phyloP scores from a whole-genome alignment of 495 filamentous ascomycete genomes.

The Tirmania nivea region DNA sequence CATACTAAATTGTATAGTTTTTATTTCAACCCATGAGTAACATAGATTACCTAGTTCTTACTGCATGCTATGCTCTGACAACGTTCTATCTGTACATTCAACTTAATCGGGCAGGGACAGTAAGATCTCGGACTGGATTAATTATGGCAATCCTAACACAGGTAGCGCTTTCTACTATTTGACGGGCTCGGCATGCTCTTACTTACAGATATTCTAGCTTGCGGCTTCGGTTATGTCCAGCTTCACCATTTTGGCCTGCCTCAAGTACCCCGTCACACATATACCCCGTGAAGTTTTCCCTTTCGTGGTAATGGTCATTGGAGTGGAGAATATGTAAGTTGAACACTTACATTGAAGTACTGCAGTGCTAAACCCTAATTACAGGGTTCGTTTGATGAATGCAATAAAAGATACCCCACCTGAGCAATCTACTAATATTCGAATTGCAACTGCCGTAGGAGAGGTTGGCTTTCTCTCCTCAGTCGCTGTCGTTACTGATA shows the following conservation, averaged over 20 bases:
- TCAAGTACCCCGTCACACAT: slow-evolving; percentile 38
- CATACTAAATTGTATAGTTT: slow-evolving; percentile 42
- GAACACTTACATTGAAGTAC: background rate
- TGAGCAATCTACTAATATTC: slow-evolving; percentile 32
- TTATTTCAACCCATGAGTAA: slow-evolving; percentile 43
- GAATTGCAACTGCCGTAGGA: slow-evolving; percentile 45
- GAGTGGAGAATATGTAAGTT: slow-evolving; percentile 41
- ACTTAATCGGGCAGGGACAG: slow-evolving; percentile 37
- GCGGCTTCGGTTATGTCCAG: slow-evolving; percentile 42
- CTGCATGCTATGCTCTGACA: slow-evolving; percentile 36
- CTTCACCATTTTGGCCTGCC: slow-evolving; percentile 39
- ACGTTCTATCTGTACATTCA: slow-evolving; percentile 34
- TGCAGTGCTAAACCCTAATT: background rate
- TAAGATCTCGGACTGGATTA: slow-evolving; percentile 46
- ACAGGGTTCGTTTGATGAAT: slow-evolving; percentile 40
- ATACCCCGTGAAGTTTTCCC: slow-evolving; percentile 40
- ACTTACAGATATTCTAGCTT: slow-evolving; percentile 25
- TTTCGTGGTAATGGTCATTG: slow-evolving; percentile 45
- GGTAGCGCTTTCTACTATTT: slow-evolving; percentile 8
- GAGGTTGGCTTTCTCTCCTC: slow-evolving; percentile 43
- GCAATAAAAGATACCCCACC: slow-evolving; percentile 42
- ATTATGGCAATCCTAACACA: slow-evolving; percentile 40
- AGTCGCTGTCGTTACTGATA: slow-evolving; percentile 36
- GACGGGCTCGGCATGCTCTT: too few relatives aligned
- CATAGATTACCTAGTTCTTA: slow-evolving; percentile 35